Base-by-base conservation (phyloP, 1,139 yeast species). In the Candida tropicalis region DNA sequence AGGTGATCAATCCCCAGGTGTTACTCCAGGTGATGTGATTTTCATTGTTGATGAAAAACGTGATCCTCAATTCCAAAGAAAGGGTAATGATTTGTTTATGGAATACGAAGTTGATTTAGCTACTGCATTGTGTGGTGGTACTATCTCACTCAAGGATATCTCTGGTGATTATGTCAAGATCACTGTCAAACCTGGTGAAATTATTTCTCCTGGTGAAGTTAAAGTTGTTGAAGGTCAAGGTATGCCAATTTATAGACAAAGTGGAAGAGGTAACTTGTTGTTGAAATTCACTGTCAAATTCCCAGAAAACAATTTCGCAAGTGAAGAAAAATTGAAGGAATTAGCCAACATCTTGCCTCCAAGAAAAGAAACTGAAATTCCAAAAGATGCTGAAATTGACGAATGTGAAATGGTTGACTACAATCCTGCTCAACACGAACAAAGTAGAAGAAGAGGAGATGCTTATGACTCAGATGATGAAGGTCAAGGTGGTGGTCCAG, bases 101-200 rank as follows among this genome's bases (percentile, higher is more conserved):
- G 90, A 87, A 61, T 87, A 88, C 53, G 93, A 90, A 72, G 75
- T 95, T 58, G 98, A 93, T 64, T 78, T 93, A 59, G 76, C 91
- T 61, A 90, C 98, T 27, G 97, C 99, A 29, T 79, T 93, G 57
- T 95, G 97, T 38, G 99, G 99, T 64, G 99, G 99, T 56, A 84
- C 84, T 49, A 76, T 93, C 62, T 84, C 87, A 25, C 75, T 95
- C 64, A 79, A 89, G 72, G 97, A 93, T 60, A 81, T 86, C 44
- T 84, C 89, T 49, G 95, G 95, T 53, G 97, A 90, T 57, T 89
- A 81, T 77, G 73, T 93, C 60, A 88, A 90, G 77, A 81, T 90
- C 45, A 75, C 79, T 39, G 82, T 91, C 53, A 73, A 84, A 47
- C 95, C 98, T 43, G 99, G 99, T 65, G 97, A 91, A 71, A 90